Evolutionary conservation across 176 grass and related monocot species (phyloP), one percentile per base, ranked within the genome.

Genomic region (Cenchrus americanus): DNA sequence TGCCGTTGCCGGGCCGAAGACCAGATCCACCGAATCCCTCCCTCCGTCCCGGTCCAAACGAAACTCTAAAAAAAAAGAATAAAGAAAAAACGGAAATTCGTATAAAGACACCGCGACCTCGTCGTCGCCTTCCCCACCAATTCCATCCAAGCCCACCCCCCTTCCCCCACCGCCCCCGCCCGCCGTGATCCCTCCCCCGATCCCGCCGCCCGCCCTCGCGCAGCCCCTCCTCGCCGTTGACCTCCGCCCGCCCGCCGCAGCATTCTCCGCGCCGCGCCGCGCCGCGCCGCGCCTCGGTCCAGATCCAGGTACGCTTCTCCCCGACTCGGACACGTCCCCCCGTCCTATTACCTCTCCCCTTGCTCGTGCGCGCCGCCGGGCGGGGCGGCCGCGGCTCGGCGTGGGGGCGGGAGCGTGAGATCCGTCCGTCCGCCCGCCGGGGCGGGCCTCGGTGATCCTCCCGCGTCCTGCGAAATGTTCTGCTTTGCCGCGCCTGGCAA

Each of bases 31-130:
- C 15, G 77, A 70, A 76, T 89, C 69, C 76, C 27, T 30, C 27
- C 27, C 27, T 30, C 27, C 27, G n/a, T 30, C 27, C 27, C 12
- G 32, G 34, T 77, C 19, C 21, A 54, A 52, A 70, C 3, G 40
- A 7, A 71, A n/a, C 27, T 30, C 27, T 30, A 32, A 44, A 6
- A 55, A 7, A 3, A 24, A 65, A 43, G 47, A 22, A 62, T 14
- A 13, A 6, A 11, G 4, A 8, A 53, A 32, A 7, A 2, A 85
- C 34, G 52, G 86, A 85, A 86, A 50, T 72, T 72, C 65, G 10
- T 85, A 90, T 73, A 86, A 86, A 90, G 76, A 10, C 48, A 40
- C 77, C 71, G 83, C 54, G 58, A 60, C 83, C 78, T 76, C 83
- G 83, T 81, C 87, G 71, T 47, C 78, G 57, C 83, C 53, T 69